Evolutionary conservation across 495 filamentous ascomycete species (phyloP).

Genomic region (Lentithecium fluviatile): DNA sequence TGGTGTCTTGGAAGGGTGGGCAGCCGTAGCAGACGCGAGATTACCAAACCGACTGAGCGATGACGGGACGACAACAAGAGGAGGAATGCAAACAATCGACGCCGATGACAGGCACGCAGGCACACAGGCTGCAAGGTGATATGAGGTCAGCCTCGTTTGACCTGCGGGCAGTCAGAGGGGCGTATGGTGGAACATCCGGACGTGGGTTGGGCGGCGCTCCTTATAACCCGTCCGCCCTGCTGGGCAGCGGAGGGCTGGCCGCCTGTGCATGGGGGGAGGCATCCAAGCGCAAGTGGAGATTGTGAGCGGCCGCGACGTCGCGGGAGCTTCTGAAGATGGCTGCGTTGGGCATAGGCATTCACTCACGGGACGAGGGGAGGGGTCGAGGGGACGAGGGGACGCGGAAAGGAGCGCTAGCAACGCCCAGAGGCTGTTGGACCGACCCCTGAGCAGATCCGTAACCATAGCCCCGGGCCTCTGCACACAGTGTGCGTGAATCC

Average conservation of each 20-base stretch:
- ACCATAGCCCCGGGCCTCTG: conserved; percentile 18
- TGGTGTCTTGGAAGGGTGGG: conserved; percentile 4
- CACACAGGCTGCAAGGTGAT: not conserved
- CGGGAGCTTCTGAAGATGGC: not conserved
- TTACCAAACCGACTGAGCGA: conserved; percentile 4
- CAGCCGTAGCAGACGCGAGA: conserved; percentile 8
- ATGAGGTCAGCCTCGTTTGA: conserved; percentile 22
- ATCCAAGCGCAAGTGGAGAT: conserved; percentile 16
- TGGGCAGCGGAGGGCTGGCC: conserved; percentile 14
- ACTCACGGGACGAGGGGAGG: conserved; percentile 4
- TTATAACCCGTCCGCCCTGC: conserved; percentile 21
- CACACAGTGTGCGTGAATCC: not conserved
- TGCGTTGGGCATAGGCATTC: conserved; percentile 18
- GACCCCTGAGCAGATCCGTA: conserved; percentile 30
- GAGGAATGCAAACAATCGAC: not conserved
- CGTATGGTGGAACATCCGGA: not conserved
- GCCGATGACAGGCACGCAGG: not conserved
- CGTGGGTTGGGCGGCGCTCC: not conserved
- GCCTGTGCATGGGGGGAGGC: conserved; percentile 4
- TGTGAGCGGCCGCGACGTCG: not conserved
- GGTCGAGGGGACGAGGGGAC: conserved; percentile 29
- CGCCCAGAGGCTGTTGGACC: conserved; percentile 18
- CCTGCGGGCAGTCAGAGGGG: conserved; percentile 3
- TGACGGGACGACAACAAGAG: conserved; percentile 1
- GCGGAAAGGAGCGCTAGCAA: conserved; percentile 24